Evolutionary conservation across 345 rosid genomes (phyloP).

Genomic region (Rhodamnia rubescens): DNA sequence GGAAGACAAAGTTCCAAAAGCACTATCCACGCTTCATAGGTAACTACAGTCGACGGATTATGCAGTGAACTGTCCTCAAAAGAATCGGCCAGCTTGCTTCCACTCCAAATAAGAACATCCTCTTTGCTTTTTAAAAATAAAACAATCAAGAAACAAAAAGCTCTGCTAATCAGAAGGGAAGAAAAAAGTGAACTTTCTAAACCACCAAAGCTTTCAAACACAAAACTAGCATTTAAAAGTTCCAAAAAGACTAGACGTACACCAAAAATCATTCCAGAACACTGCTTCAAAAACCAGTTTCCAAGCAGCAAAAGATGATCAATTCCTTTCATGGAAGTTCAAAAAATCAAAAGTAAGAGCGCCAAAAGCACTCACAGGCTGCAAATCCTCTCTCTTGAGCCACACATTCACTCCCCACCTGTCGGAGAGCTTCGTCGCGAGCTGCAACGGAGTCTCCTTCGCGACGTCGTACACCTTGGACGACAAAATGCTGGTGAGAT

Average conservation of each 20-base stretch:
- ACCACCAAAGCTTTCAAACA: background rate
- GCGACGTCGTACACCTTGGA: constrained; percentile 85
- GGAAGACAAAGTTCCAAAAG: background rate
- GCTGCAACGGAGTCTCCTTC: constrained; percentile 63
- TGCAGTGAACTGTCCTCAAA: background rate
- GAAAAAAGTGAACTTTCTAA: background rate
- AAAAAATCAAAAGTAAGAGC: background rate
- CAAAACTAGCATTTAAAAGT: background rate
- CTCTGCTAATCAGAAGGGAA: background rate
- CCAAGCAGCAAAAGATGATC: background rate
- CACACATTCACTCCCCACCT: constrained; percentile 49
- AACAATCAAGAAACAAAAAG: background rate
- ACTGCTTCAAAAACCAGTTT: background rate
- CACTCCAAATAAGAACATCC: background rate
- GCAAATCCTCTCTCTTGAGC: constrained; percentile 89
- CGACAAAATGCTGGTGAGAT: constrained; percentile 62
- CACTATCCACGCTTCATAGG: background rate
- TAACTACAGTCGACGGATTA: background rate
- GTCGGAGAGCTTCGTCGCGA: constrained; percentile 60
- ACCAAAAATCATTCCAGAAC: background rate
- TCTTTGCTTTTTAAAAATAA: no score
- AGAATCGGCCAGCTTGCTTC: background rate
- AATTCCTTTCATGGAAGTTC: background rate
- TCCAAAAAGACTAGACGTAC: background rate
- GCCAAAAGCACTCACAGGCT: constrained; percentile 40